Conservation (phyloP, 75 land plant genomes). For the Isoetes taiwanensis region DNA sequence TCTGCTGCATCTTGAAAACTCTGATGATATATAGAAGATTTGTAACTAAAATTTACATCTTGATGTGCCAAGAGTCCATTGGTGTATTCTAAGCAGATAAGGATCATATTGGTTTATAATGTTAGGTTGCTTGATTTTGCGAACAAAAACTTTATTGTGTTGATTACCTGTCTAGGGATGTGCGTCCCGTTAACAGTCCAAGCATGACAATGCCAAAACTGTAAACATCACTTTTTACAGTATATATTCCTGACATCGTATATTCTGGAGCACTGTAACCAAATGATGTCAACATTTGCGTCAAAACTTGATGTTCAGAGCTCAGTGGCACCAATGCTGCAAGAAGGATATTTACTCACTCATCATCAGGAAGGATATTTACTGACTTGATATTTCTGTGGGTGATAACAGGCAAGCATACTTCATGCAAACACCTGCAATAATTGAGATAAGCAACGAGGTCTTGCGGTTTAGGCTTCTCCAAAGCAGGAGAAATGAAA, state of each 20-base stretch:
- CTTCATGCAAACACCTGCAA: constrained; percentile 7
- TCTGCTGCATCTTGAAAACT: too few relatives aligned
- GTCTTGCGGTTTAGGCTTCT: too few relatives aligned
- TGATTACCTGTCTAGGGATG: constrained; percentile 50
- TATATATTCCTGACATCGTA: constrained; percentile 41
- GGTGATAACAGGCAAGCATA: background rate
- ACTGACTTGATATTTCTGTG: constrained; percentile 4
- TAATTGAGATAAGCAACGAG: too few relatives aligned
- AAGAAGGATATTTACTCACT: too few relatives aligned
- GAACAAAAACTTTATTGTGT: too few relatives aligned
- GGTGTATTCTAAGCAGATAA: too few relatives aligned
- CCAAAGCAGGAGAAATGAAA: too few relatives aligned
- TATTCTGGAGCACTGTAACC: constrained; percentile 65
- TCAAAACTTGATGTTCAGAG: constrained; percentile 24
- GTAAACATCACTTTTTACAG: constrained; percentile 50
- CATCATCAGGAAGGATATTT: background rate
- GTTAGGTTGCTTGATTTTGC: too few relatives aligned
- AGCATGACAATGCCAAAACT: constrained; percentile 84
- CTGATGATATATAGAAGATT: too few relatives aligned
- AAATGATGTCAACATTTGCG: constrained; percentile 20
- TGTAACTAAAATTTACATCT: too few relatives aligned
- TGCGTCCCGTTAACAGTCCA: constrained; percentile 62
- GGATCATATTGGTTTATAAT: too few relatives aligned
- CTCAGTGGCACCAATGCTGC: background rate
- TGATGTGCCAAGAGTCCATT: too few relatives aligned